Conservation (phyloP, 2,329 filamentous ascomycete genomes). For the Aureobasidium sp. region DNA sequence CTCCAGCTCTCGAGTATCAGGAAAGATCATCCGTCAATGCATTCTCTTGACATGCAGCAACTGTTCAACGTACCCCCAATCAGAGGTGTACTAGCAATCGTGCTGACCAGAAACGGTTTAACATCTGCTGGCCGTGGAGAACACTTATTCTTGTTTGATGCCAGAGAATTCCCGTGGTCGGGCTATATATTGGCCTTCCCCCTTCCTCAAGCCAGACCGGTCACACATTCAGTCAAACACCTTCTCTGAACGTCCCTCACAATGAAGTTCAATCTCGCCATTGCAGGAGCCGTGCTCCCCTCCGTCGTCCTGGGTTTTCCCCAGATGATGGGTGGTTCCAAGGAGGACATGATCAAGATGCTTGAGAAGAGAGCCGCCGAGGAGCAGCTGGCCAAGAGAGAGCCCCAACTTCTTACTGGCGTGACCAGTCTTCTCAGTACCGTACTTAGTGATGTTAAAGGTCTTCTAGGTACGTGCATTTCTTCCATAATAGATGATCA, state of each 20-base stretch:
- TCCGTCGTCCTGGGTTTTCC: conserved; percentile 4
- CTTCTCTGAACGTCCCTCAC: not conserved
- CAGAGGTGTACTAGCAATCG: not conserved
- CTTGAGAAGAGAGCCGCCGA: conserved; percentile 1
- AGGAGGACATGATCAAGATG: not conserved
- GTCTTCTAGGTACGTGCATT: not conserved
- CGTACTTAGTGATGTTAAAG: not conserved
- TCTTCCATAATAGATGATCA: not conserved
- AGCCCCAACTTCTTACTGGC: not conserved
- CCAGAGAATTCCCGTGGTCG: not conserved
- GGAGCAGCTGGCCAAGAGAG: not conserved
- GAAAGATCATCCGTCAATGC: not conserved
- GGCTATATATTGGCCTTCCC: not conserved
- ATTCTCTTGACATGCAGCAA: not conserved
- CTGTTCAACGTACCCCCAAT: not conserved
- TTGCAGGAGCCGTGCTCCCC: conserved; percentile 6
- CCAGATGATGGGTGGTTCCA: conserved; percentile 2
- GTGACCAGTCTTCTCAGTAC: not conserved
- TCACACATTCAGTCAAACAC: not conserved
- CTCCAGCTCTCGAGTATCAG: not conserved
- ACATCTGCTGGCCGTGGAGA: not conserved
- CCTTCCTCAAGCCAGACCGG: not conserved
- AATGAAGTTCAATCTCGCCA: conserved; percentile 6
- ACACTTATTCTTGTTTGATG: not conserved
- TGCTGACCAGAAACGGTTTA: not conserved